Evolutionary conservation across 208 protist species (phyloP), one percentile per base, ranked within the genome.

Genomic region (Trypanosomatidae sp.): DNA sequence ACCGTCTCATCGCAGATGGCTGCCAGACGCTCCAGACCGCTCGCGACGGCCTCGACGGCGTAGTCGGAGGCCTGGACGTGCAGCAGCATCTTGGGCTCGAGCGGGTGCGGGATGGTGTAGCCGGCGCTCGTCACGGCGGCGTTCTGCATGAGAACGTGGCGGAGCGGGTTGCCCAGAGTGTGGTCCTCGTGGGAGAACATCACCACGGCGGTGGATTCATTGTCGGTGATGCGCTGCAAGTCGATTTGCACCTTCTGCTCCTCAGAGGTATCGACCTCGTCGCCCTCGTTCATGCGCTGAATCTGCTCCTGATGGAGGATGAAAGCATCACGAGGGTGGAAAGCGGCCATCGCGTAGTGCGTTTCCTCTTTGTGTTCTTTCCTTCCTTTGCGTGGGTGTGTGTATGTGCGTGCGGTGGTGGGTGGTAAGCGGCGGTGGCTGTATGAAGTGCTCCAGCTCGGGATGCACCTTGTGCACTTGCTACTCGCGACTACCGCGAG

Each of bases 71-170:
- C 87, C 77, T 96, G 91, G 49, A 98, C 89, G 69, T 97, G 87
- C n/a, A 98, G 70, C 52, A 96, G 77, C 94, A 98, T 97, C 75
- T 98, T 97, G 25, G 88, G 76, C 77, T 98, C 94, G 22, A 98
- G 74, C 19, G 96, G 96, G 75, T 98, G 96, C 1, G 96, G 96
- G 73, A 98, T 98, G 7, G 93, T 65, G 81, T 98, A 98, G 49
- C 96, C 96, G 28, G 92, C 94, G 64, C 85, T 97, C 2, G 86
- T 88, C 25, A 97, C 91, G 12, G 93, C 83, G 1, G 86, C 83
- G 70, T 97, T 95, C 74, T 98, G 91, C 93, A 98, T 97, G 9
- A 98, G 79, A 12, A 98, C 91, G 72, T 98, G 90, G 3, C 95
- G 90, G 13, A 98, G 77, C 33, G 94, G 82, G 73, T 98, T 98